Percentiles rank a stretch among this genome's conserved stretches.
phyloP scores from a whole-genome alignment of 2,329 filamentous ascomycete species.

The Parafenestella ontariensis region DNA sequence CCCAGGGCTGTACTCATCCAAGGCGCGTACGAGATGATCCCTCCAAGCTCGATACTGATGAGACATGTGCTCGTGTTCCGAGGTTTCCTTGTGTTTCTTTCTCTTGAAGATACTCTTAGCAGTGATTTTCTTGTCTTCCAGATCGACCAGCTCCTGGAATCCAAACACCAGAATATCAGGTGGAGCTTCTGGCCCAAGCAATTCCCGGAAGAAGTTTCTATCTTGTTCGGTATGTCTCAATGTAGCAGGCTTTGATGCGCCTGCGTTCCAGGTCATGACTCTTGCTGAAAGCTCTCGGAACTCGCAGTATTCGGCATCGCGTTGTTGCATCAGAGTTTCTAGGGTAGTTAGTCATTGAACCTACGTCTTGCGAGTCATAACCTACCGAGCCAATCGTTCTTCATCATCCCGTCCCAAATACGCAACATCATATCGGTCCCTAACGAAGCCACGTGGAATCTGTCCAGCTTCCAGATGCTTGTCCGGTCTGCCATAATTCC shows the following conservation, averaged over 20 bases:
- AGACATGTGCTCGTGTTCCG: conserved; percentile 89
- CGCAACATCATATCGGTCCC: conserved; percentile 86
- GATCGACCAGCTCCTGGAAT: conserved; percentile 97
- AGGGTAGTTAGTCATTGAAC: conserved; percentile 25
- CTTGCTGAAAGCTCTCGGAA: conserved; percentile 83
- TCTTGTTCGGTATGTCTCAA: conserved; percentile 75
- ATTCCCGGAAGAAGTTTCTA: conserved; percentile 78
- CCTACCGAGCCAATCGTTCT: conserved; percentile 88
- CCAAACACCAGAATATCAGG: conserved; percentile 95
- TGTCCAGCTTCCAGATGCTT: conserved; percentile 83
- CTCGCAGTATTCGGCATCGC: conserved; percentile 81
- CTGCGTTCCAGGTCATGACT: conserved; percentile 95
- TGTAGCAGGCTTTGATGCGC: conserved; percentile 88
- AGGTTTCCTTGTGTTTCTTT: conserved; percentile 80
- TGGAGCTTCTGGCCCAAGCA: conserved; percentile 76
- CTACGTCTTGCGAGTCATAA: conserved; percentile 10
- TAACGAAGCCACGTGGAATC: conserved; percentile 83
- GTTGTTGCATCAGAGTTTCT: conserved; percentile 84
- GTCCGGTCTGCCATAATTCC: conserved; percentile 79
- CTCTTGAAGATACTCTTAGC: conserved; percentile 91
- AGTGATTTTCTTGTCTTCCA: conserved; percentile 96
- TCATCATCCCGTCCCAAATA: conserved; percentile 89
- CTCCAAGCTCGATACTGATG: conserved; percentile 97
- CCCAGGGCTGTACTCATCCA: conserved; percentile 83
- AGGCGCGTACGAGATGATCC: conserved; percentile 80